Percentiles rank a stretch among this genome's conserved stretches.
These are phyloP conservation scores for Graphiopsis chlorocephala DNA, from an alignment of 2,329 filamentous ascomycete species.

Conservation along the genomic window DNA sequence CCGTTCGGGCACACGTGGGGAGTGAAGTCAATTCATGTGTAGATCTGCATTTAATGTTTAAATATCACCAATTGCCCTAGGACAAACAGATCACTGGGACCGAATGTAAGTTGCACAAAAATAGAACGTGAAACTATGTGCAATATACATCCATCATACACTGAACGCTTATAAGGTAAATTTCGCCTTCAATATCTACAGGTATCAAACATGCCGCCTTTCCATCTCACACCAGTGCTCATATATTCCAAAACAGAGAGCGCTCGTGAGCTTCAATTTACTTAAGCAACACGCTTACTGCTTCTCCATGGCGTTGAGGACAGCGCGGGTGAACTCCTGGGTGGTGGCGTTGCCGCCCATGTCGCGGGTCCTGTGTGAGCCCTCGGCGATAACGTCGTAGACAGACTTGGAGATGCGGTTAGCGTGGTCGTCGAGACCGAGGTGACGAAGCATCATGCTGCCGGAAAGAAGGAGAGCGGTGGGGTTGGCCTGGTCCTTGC, in stretches of 20 bases:
- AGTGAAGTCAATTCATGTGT: neutral
- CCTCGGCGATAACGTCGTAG: slow-evolving; percentile 80
- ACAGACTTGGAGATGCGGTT: slow-evolving; percentile 94
- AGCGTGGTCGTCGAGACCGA: slow-evolving; percentile 95
- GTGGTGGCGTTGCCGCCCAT: slow-evolving; percentile 92
- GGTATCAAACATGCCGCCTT: slow-evolving; percentile 12
- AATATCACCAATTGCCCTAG: neutral
- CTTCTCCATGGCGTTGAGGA: slow-evolving; percentile 89
- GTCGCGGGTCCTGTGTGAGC: slow-evolving; percentile 82
- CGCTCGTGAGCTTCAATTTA: slow-evolving; percentile 9
- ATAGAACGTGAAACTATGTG: neutral
- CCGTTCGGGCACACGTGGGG: neutral
- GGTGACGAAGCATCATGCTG: slow-evolving; percentile 94
- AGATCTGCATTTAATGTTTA: neutral
- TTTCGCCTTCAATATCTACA: slow-evolving; percentile 11
- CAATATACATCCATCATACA: slow-evolving; percentile 2
- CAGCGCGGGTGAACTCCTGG: slow-evolving; percentile 90
- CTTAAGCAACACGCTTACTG: slow-evolving; percentile 9
- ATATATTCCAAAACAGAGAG: slow-evolving; percentile 3
- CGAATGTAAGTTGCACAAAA: no score
- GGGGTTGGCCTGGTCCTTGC: slow-evolving; percentile 98
- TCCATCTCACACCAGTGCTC: neutral
- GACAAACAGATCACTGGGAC: no score
- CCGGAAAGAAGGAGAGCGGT: slow-evolving; percentile 92
- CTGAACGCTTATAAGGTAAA: slow-evolving; percentile 5